Conservation (phyloP, 305 asterid genomes). For the Solanum hybrid region DNA sequence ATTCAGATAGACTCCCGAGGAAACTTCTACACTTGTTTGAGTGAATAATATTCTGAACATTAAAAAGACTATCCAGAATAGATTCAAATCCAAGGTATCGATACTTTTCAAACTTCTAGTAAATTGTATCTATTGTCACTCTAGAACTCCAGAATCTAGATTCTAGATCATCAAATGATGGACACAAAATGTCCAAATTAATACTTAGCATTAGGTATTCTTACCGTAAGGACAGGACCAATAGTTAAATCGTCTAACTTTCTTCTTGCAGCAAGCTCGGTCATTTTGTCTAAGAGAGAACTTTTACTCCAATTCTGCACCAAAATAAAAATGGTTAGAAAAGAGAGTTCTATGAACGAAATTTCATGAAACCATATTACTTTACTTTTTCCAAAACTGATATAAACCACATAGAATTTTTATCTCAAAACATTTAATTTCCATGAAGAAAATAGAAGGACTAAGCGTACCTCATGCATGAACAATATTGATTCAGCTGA, state of each 20-base stretch:
- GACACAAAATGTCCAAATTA: not conserved
- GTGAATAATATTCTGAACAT: not conserved
- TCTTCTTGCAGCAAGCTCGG: slow-evolving; percentile 65
- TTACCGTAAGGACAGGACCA: slow-evolving; percentile 93
- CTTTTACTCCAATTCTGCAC: slow-evolving; percentile 76
- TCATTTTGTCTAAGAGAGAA: slow-evolving; percentile 47
- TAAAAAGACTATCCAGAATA: not conserved
- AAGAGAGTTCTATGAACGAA: not conserved
- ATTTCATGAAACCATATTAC: not conserved
- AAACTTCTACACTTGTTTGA: not conserved
- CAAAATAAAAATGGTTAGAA: not conserved
- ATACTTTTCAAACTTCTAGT: not conserved
- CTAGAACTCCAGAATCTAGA: not conserved
- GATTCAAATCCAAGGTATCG: not conserved
- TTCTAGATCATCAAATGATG: not conserved
- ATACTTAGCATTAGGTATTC: slow-evolving; percentile 9
- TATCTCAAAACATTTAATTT: not conserved
- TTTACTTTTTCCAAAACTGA: not conserved
- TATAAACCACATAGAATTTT: not conserved
- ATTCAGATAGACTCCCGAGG: not conserved
- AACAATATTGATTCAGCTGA: slow-evolving; percentile 86
- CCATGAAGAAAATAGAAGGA: not conserved
- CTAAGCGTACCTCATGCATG: slow-evolving; percentile 59
- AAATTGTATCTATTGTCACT: not conserved
- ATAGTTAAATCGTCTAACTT: slow-evolving; percentile 77